These are phyloP conservation scores for Cucurbitaria berberidis DNA, from an alignment of 2,329 filamentous ascomycete genomes.

Conservation along the genomic window DNA sequence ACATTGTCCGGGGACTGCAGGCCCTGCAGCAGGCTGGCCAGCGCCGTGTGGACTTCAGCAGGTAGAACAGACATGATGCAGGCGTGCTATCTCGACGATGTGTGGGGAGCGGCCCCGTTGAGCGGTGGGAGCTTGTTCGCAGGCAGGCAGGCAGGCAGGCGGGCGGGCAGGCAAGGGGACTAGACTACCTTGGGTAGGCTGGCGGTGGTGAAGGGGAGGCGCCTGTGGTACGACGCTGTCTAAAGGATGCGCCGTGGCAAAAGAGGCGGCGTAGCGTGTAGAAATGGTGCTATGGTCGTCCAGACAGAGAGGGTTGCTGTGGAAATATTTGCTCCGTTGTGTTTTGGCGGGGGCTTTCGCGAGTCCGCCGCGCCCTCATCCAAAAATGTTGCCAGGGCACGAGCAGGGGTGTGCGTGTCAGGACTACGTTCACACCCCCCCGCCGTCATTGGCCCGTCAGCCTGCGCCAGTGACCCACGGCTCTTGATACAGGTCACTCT, in stretches of 20 bases:
- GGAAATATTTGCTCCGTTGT: constrained; percentile 21
- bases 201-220: too few species aligned
- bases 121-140: constrained; percentile 13
- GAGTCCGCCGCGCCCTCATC: constrained; percentile 14
- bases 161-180: too few species aligned
- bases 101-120: constrained; percentile 28
- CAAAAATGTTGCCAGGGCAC: constrained; percentile 17
- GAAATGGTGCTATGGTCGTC: not conserved
- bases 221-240: too few species aligned
- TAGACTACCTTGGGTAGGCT: not conserved
- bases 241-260: too few species aligned
- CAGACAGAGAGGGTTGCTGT: constrained; percentile 17
- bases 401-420: constrained; percentile 13
- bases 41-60: constrained; percentile 80
- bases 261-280: constrained; percentile 7
- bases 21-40: constrained; percentile 84
- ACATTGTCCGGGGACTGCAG: constrained; percentile 90
- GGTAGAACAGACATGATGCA: constrained; percentile 81
- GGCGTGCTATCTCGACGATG: constrained; percentile 15
- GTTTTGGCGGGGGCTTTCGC: constrained; percentile 27
- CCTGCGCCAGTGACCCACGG: too few species aligned
- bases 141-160: constrained; percentile 5
- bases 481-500: too few species aligned
- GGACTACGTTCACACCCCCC: constrained; percentile 1
- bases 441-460: constrained; percentile 9